Base-by-base conservation (phyloP, 129 eudicot species). In the Oenanthe sinensis region DNA sequence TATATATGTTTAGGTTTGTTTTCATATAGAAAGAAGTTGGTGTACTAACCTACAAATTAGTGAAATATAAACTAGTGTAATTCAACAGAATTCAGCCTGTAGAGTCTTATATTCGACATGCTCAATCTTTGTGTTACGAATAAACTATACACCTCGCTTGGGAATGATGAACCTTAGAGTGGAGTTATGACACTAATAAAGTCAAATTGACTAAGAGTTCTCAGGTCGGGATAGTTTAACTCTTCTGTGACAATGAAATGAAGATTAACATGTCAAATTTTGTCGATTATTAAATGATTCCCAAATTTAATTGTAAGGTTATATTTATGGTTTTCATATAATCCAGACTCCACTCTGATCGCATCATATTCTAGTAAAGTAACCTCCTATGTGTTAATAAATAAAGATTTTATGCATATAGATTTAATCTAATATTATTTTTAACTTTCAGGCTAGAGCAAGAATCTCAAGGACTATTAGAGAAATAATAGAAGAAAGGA, bases 401-500 rank as follows among this genome's bases (percentile, higher is more conserved):
- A 17, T n/a, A 58, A 58, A 58, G 30, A 58, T 55, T 55, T 19
- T 55, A 20, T 2, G 63, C 28, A 55, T 19, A 8, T 22, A 22
- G 9, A 22, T 22, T 58, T 58, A 58, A 58, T 58, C 30, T 3
- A 58, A 20, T n/a, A 2, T 2, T 8, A 58, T 7, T 6, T 30
- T 28, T 0, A 43, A 19, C 13, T 71, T 42, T n/a, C 80, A 87
- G 91, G 91, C 91, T 16, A 85, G 81, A 77, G 76, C 65, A 62
- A 87, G 88, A 46, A 80, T 85, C 19, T 80, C 78, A 33, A 45
- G 81, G 3, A 87, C 82, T 47, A 40, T 87, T 6, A 78, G 54
- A 40, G 79, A 50, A 28, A 82, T 85, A 13, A 75, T 87, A 76
- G 75, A 71, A 48, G 85, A 85, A 70, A 55, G 88, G 79, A 79